Conservation (phyloP, 1,139 yeast species). For the Protomyces gravidus region DNA sequence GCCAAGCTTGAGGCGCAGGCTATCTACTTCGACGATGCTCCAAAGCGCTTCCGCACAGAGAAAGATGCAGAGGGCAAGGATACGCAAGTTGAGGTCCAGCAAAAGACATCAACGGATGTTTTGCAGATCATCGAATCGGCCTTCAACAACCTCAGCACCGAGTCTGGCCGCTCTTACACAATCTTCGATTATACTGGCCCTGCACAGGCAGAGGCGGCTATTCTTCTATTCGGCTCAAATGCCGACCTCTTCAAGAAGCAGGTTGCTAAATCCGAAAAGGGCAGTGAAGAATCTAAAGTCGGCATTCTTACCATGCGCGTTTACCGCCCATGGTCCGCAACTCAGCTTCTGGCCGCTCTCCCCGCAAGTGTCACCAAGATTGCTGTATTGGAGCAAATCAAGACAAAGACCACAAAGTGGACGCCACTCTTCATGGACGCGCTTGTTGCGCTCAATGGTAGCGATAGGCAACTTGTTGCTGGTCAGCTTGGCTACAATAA, state of each 20-base stretch:
- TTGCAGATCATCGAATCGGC: conserved; percentile 33
- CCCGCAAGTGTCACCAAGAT: conserved; percentile 58
- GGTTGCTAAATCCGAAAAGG: conserved; percentile 35
- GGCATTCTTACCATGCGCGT: conserved; percentile 58
- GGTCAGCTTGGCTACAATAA: conserved; percentile 55
- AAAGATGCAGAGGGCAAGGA: conserved; percentile 29
- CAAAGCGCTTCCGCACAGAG: conserved; percentile 27
- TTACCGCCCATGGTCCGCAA: conserved; percentile 67
- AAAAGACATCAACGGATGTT: conserved; percentile 33
- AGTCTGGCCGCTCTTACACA: conserved; percentile 41
- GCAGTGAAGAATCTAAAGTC: conserved; percentile 41
- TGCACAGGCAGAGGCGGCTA: conserved; percentile 48
- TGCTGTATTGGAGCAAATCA: conserved; percentile 61
- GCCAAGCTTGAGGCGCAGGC: conserved; percentile 31
- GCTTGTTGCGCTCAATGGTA: conserved; percentile 54
- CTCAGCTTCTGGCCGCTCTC: conserved; percentile 49
- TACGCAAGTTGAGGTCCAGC: conserved; percentile 19
- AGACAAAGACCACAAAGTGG: conserved; percentile 50
- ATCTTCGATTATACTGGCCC: conserved; percentile 47
- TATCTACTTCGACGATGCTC: conserved; percentile 32
- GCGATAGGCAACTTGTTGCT: conserved; percentile 54
- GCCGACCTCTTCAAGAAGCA: conserved; percentile 49
- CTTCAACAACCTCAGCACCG: conserved; percentile 38
- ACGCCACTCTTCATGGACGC: conserved; percentile 73
- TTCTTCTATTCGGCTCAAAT: conserved; percentile 61